Evolutionary conservation across 225 moss, liverwort and hornwort species (phyloP).

Genomic region (Bryoerythrophyllum caledonicum): DNA sequence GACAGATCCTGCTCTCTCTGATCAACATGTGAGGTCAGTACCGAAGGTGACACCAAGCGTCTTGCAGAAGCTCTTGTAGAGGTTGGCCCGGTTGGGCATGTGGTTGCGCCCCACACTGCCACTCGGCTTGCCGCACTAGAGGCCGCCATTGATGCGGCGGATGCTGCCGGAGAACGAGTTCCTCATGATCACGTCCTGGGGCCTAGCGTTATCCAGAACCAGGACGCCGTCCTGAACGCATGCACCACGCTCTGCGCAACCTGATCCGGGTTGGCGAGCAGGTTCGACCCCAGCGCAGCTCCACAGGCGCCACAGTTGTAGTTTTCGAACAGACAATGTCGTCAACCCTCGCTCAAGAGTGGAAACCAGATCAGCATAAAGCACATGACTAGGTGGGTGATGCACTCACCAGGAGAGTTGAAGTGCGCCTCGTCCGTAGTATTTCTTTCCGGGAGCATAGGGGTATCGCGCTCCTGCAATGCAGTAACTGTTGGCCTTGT

Average conservation of each 20-base stretch:
- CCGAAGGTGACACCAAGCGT: background rate
- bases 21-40: background rate
- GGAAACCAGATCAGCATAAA: no score
- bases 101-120: background rate
- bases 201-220: constrained; percentile 50
- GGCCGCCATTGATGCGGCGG: background rate
- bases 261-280: no score
- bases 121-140: background rate
- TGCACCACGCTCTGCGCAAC: no score
- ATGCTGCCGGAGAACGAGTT: constrained; percentile 1
- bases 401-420: no score
- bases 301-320: constrained; percentile 42
- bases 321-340: constrained; percentile 4
- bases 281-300: no score
- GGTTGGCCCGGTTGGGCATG: background rate
- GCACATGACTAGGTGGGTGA: no score
- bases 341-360: no score
- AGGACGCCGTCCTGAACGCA: constrained; percentile 35
- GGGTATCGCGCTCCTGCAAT: no score
- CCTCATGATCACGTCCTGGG: constrained; percentile 22
- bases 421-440: no score
- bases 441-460: no score
- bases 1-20: no score
- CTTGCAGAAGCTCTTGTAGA: background rate
- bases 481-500: no score